A percentile compares a stretch with the other conserved stretches of the same genome.
Evolutionary conservation across 192 early-diverging fungal species (phyloP).

Genomic region (Spizellomyces sp.): DNA sequence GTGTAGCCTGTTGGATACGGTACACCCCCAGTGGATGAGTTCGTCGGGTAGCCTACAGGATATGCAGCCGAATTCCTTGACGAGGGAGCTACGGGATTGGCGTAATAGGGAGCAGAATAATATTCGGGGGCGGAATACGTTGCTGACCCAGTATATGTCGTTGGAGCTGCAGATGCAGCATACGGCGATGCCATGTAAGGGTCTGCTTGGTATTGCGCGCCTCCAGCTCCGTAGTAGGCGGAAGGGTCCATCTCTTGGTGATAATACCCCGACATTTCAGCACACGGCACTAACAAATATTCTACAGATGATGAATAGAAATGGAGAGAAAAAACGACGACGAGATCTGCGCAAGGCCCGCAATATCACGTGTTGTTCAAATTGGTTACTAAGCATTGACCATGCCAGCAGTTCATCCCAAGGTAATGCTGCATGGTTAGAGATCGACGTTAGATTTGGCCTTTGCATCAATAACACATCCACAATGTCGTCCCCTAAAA

Average conservation of each 20-base stretch:
- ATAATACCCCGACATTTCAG: background rate
- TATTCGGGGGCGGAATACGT: conserved; percentile 14
- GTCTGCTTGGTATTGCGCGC: too few relatives aligned
- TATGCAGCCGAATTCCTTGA: background rate
- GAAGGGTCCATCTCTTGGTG: background rate
- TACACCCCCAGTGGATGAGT: background rate
- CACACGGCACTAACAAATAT: too few relatives aligned
- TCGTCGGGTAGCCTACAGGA: background rate
- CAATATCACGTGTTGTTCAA: too few relatives aligned
- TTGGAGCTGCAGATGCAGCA: background rate
- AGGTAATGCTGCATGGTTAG: too few relatives aligned
- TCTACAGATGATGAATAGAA: too few relatives aligned
- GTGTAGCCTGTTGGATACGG: conserved; percentile 30
- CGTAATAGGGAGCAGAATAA: conserved; percentile 6
- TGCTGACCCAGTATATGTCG: background rate
- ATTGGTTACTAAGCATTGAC: too few relatives aligned
- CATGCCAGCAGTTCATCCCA: too few relatives aligned
- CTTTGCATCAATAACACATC: too few relatives aligned
- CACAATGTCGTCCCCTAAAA: too few relatives aligned
- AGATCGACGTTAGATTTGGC: too few relatives aligned
- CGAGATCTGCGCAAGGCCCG: too few relatives aligned
- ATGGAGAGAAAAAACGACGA: too few relatives aligned
- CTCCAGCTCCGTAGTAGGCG: background rate
- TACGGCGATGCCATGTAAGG: background rate
- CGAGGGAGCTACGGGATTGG: background rate